Base-by-base conservation (phyloP, 108 stramenopile genomes). In the Phaeodactylum tricornutum region DNA sequence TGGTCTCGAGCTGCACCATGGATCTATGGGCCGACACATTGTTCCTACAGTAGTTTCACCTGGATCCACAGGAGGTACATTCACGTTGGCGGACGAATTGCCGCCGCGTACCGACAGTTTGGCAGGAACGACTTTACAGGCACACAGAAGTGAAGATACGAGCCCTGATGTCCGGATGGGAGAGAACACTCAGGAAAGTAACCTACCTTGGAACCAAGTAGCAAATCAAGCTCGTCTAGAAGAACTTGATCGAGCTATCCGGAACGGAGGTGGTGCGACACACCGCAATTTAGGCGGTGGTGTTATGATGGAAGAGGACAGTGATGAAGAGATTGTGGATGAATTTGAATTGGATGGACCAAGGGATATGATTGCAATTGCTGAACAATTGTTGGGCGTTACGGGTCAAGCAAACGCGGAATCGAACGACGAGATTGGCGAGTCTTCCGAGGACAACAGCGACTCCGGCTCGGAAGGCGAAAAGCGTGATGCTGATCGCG, bases 1-100 rank as follows among this genome's bases (percentile, higher is more conserved):
- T 28, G 75, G 60, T 9, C 59, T 79, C 15, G 82, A 91, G 28
- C 29, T 63, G 11, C 80, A 86, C 50, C 84, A 87, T 45, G 89
- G 89, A 0, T 84, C 84, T 6, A 55, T 60, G 17, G 89, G 89
- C 16, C 49, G 51, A 4, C n/a, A n/a, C n/a, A n/a, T n/a, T n/a
- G n/a, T n/a, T n/a, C n/a, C n/a, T n/a, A n/a, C n/a, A n/a, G n/a
- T n/a, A n/a, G n/a, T n/a, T n/a, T n/a, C n/a, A n/a, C n/a, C n/a
- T n/a, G n/a, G n/a, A n/a, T n/a, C n/a, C n/a, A n/a, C n/a, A n/a
- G n/a, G n/a, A n/a, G n/a, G n/a, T n/a, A n/a, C n/a, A n/a, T n/a
- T n/a, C n/a, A n/a, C n/a, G n/a, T n/a, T n/a, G n/a, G n/a, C n/a
- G n/a, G n/a, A n/a, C n/a, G n/a, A n/a, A n/a, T n/a, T n/a, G n/a